Conservation (phyloP, 2,329 filamentous ascomycete species). For the Penicillium capsulatum region DNA sequence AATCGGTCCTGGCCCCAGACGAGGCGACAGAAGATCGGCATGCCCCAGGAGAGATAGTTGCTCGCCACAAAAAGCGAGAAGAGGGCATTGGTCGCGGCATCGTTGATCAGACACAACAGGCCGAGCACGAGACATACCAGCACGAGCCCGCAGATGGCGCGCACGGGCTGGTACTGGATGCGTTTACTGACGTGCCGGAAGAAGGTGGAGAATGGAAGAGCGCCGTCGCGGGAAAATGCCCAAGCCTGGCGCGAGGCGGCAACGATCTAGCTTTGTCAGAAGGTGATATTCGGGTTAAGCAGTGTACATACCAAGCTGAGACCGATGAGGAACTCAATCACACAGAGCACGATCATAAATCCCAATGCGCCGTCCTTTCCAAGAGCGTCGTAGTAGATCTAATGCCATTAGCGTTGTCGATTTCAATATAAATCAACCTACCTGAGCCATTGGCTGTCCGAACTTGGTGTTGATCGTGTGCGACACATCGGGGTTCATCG, state of each 20-base stretch:
- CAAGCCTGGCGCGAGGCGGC: slow-evolving; percentile 59
- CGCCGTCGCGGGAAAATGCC: slow-evolving; percentile 61
- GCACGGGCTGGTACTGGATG: slow-evolving; percentile 56
- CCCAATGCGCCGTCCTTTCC: slow-evolving; percentile 57
- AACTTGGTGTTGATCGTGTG: slow-evolving; percentile 47
- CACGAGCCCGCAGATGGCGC: slow-evolving; percentile 54
- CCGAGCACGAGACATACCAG: slow-evolving; percentile 52
- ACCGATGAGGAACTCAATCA: slow-evolving; percentile 61
- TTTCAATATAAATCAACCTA: slow-evolving; percentile 6
- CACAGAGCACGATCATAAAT: slow-evolving; percentile 57
- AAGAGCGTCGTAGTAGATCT: slow-evolving; percentile 59
- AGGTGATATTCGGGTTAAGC: not conserved
- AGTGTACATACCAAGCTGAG: slow-evolving; percentile 45
- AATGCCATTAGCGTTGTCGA: too few species aligned
- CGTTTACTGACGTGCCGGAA: slow-evolving; percentile 54
- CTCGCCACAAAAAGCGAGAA: slow-evolving; percentile 55
- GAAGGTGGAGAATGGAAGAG: slow-evolving; percentile 56
- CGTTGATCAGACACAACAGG: slow-evolving; percentile 55
- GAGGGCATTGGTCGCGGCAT: slow-evolving; percentile 55
- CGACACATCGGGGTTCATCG: slow-evolving; percentile 52
- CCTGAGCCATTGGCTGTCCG: slow-evolving; percentile 57
- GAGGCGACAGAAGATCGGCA: slow-evolving; percentile 56
- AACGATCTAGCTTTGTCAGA: slow-evolving; percentile 40
- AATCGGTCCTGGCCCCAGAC: slow-evolving; percentile 58
- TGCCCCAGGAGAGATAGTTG: slow-evolving; percentile 59